Evolutionary conservation across 2,329 filamentous ascomycete genomes (phyloP).

Genomic region (Hypomyces perniciosus): DNA sequence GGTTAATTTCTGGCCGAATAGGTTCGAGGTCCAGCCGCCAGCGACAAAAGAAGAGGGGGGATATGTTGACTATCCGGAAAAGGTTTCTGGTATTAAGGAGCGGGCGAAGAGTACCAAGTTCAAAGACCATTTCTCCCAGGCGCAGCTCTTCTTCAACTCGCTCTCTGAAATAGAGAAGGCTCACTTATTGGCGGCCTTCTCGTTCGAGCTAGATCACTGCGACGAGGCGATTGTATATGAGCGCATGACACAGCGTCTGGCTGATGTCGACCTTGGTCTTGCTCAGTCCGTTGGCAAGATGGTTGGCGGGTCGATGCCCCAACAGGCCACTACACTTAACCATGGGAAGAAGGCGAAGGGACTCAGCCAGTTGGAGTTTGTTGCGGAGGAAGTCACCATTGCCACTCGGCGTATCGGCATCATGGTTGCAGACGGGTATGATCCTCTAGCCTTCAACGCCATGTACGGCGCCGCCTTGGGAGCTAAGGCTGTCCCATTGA

Average conservation of each 20-base stretch:
- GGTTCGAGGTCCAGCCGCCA: conserved; percentile 59
- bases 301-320: conserved; percentile 58
- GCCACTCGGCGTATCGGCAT: conserved; percentile 67
- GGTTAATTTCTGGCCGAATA: conserved; percentile 60
- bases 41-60: conserved; percentile 56
- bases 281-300: conserved; percentile 63
- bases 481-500: conserved; percentile 60
- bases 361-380: conserved; percentile 64
- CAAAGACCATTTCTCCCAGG: conserved; percentile 69
- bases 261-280: conserved; percentile 66
- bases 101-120: conserved; percentile 68
- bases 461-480: conserved; percentile 58
- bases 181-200: conserved; percentile 63
- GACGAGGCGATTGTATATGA: conserved; percentile 73
- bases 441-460: conserved; percentile 57
- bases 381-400: conserved; percentile 59
- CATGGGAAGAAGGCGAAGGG: conserved; percentile 61
- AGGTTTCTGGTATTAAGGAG: conserved; percentile 63
- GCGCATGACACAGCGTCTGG: conserved; percentile 59
- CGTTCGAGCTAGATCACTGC: conserved; percentile 76
- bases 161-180: conserved; percentile 62
- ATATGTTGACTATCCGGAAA: conserved; percentile 60
- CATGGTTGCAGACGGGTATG: conserved; percentile 72
- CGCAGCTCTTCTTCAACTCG: conserved; percentile 79
- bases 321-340: conserved; percentile 49